Conservation (phyloP, 768 basidiomycete genomes). For the Tylopilus felleus region DNA sequence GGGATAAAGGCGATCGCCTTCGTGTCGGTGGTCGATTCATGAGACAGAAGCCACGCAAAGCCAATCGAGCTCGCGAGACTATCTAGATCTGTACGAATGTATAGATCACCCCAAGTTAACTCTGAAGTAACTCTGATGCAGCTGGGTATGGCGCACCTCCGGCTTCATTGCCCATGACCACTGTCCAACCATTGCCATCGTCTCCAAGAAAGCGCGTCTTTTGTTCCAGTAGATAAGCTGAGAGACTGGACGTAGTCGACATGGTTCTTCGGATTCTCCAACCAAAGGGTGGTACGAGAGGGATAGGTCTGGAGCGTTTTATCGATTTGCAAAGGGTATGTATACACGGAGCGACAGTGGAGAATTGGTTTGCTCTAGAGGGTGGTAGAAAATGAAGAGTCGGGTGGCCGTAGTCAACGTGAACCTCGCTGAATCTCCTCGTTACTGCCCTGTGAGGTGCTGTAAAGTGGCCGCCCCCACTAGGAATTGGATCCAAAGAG, state of each 20-base stretch:
- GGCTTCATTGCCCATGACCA: conserved; percentile 95
- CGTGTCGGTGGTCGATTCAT: conserved; percentile 31
- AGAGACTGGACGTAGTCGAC: conserved; percentile 27
- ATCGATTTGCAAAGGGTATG: not conserved
- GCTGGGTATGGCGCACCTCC: conserved; percentile 56
- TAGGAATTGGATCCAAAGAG: not conserved
- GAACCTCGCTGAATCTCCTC: not conserved
- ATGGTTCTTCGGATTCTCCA: conserved; percentile 13
- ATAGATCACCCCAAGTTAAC: not conserved
- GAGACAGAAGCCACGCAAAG: conserved; percentile 71
- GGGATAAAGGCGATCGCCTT: conserved; percentile 69
- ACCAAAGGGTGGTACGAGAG: not conserved
- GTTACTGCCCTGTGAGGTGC: not conserved
- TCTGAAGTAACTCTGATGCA: not conserved
- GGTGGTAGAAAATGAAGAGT: not conserved
- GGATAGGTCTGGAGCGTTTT: not conserved
- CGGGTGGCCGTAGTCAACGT: not conserved
- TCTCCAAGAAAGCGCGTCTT: conserved; percentile 64
- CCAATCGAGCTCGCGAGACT: conserved; percentile 82
- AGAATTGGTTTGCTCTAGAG: not conserved
- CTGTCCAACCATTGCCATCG: conserved; percentile 64
- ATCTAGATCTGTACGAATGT: conserved; percentile 69
- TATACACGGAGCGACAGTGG: not conserved
- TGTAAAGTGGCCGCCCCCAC: not conserved
- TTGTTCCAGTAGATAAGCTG: conserved; percentile 41